Base-by-base conservation (phyloP, 31 red algal species). In the Asparagopsis taxiformis region DNA sequence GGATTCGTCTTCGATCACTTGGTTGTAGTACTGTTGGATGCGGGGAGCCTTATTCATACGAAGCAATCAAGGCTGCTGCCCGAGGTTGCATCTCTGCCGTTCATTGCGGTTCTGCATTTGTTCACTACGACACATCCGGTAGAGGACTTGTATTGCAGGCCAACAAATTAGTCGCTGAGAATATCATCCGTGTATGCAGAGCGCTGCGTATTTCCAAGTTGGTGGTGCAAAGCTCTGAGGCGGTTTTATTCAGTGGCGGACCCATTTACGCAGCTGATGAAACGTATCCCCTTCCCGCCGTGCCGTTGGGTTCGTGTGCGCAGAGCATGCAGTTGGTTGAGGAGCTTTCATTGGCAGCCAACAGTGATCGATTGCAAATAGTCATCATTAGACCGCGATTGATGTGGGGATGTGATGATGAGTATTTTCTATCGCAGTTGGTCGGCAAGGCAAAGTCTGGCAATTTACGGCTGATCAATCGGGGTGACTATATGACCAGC, bases 401-500 rank as follows among this genome's bases (percentile, higher is more conserved):
- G 55, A 20, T 61, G 31, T 75, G 72, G 72, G 72, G 72, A 7
- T 31, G 72, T 6, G 37, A 62, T 31, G 37, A 62, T 41, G 72
- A 75, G 3, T 15, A 39, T 36, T 75, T 75, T 60, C n/a, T 59
- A 46, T 15, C 52, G 11, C 13, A 19, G 10, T 31, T 75, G 20
- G 35, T 75, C 3, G 20, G 35, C 2, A 41, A 22, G 19, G 52
- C 54, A 28, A 48, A 75, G 24, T 22, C 54, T 3, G 55, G 55
- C 15, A 61, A 24, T 23, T 68, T 85, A 22, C 48, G 70, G 20
- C 61, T 85, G 7, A 61, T 85, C 19, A 34, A 55, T 29, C 31
- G 50, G 10, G 81, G 81, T 6, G 24, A 85, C 6, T 75, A 73
- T 65, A 23, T 74, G n/a, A 75, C 70, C 17, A 85, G 81, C 36